Conservation (phyloP, 306 rosid species). For the Ochetophila trinervis region DNA sequence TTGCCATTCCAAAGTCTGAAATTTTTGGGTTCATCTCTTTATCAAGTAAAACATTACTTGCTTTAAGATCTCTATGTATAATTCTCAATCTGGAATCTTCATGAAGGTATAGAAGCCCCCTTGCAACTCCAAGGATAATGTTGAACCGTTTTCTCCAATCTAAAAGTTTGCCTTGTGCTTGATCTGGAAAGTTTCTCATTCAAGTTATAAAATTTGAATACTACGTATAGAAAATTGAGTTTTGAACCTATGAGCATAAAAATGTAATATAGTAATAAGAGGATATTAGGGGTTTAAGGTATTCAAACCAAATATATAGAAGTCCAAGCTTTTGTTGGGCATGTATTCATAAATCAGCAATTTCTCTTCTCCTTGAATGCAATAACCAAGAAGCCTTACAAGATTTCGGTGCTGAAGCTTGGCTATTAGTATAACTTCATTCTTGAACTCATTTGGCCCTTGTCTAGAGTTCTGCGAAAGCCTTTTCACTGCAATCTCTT, state of each 20-base stretch:
- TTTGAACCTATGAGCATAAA: background rate
- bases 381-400: constrained; percentile 46
- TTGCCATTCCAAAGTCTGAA: constrained; percentile 46
- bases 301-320: constrained; percentile 37
- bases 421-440: constrained; percentile 42
- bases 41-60: constrained; percentile 42
- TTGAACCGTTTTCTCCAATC: constrained; percentile 44
- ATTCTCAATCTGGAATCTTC: constrained; percentile 45
- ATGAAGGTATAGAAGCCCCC: constrained; percentile 64
- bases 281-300: background rate
- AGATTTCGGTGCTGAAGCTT: constrained; percentile 56
- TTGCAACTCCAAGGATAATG: constrained; percentile 42
- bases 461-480: constrained; percentile 45
- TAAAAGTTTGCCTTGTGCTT: constrained; percentile 21
- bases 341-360: constrained; percentile 43
- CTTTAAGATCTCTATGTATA: constrained; percentile 43
- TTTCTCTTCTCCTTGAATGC: constrained; percentile 43
- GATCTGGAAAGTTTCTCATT: constrained; percentile 30
- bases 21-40: constrained; percentile 37
- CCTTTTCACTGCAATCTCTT: constrained; percentile 52
- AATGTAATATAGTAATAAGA: background rate
- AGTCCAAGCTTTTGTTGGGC: constrained; percentile 46
- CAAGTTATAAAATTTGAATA: background rate
- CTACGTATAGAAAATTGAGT: background rate
- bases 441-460: constrained; percentile 45